A percentile compares a stretch with the other conserved stretches of the same genome.
These are phyloP conservation scores for Hirsutella rhossiliensis DNA, from an alignment of 2,329 filamentous ascomycete genomes.

Conservation along the genomic window DNA sequence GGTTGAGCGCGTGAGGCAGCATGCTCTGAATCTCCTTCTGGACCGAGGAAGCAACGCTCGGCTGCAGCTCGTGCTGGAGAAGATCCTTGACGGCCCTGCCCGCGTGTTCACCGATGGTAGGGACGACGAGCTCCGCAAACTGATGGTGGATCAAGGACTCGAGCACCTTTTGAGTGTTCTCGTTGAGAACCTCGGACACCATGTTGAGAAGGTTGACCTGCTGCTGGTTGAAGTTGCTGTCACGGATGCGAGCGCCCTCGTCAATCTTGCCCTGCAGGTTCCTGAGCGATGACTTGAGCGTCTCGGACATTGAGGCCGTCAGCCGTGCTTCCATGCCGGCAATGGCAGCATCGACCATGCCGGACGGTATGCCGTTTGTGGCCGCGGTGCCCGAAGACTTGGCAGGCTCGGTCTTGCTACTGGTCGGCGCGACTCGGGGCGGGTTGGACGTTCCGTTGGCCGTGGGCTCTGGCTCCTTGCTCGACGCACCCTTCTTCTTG, in stretches of 20 bases:
- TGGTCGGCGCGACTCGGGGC: constrained; percentile 18
- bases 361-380: constrained; percentile 23
- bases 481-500: constrained; percentile 56
- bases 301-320: constrained; percentile 32
- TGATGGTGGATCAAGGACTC: constrained; percentile 63
- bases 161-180: constrained; percentile 59
- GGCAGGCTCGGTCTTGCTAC: neutral
- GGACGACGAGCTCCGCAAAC: constrained; percentile 65
- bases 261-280: constrained; percentile 51
- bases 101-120: constrained; percentile 57
- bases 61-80: constrained; percentile 54
- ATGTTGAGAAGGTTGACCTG: constrained; percentile 43
- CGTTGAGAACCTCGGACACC: constrained; percentile 48
- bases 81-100: constrained; percentile 59
- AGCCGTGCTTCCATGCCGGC: constrained; percentile 40
- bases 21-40: constrained; percentile 61
- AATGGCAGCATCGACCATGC: constrained; percentile 42
- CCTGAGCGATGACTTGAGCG: constrained; percentile 44
- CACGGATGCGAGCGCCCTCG: constrained; percentile 48
- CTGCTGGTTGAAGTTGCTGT: constrained; percentile 38
- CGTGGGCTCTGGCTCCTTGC: constrained; percentile 29
- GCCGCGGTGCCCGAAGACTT: constrained; percentile 16
- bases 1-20: constrained; percentile 49
- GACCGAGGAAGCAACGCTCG: constrained; percentile 52
- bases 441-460: constrained; percentile 26